Evolutionary conservation across 2,329 filamentous ascomycete species (phyloP), one percentile per base, ranked within the genome.

Genomic region (Emmonsiellopsis sp.): DNA sequence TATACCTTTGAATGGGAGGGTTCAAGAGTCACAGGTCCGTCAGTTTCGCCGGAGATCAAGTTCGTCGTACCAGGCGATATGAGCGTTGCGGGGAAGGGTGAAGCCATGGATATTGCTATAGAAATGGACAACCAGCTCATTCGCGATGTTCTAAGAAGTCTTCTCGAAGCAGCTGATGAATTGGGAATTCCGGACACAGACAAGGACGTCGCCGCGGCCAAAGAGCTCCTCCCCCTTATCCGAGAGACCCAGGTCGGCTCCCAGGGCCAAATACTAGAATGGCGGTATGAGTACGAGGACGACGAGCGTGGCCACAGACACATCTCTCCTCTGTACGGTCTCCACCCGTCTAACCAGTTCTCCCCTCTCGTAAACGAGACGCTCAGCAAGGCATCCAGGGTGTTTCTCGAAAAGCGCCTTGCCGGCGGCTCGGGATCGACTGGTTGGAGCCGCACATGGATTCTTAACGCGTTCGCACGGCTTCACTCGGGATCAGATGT

Each of bases 271-370:
- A 61, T 67, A 13, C 61, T 65, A 20, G 66, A 68, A 58, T 68
- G 67, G 65, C 59, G 58, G 16, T 49, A 63, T 9, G 68, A 72
- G n/a, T 68, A 68, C 45, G 51, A 64, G 16, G 68, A 71, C 52
- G 61, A 65, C 1, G 76, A 78, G 40, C 73, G 72, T 0, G 76
- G 76, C 0, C 76, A 79, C 54, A 68, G 77, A 0, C 78, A 79
- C 51, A 67, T 79, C 7, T 77, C 73, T 0, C 76, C 76, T 43
- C 68, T 79, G 1, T 76, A 73, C 45, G 76, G 70, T 0, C 67
- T 79, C 1, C 74, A 73, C 50, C 76, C 77, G 0, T 73, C 73
- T 0, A 64, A 62, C 2, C 58, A 61, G 6, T 70, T 75, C 35
- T 64, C 68, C 1, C 65, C 64, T 1, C 58, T 59, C 1, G 63